These are phyloP conservation scores for Begonia fuchsioides DNA, from an alignment of 306 rosid genomes.

Conservation along the genomic window DNA sequence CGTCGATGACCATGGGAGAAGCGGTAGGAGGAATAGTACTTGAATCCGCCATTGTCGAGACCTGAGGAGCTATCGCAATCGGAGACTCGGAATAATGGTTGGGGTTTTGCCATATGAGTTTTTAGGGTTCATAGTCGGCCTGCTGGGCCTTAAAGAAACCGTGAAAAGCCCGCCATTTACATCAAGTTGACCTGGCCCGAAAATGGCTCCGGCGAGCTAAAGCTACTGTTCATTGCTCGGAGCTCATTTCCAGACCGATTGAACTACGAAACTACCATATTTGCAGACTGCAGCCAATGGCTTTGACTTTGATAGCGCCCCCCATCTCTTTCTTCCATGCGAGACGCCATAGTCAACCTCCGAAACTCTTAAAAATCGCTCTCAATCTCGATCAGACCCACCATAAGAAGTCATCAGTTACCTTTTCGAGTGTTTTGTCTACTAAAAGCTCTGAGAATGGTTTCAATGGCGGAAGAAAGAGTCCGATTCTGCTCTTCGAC, in stretches of 20 bases:
- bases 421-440: slow-evolving; percentile 8
- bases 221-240: no score
- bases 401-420: neutral
- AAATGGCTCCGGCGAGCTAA: no score
- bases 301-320: slow-evolving; percentile 4
- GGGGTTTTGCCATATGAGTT: no score
- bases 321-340: neutral
- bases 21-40: slow-evolving; percentile 1
- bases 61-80: no score
- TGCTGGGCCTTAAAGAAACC: no score
- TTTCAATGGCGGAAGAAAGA: slow-evolving; percentile 18
- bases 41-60: no score
- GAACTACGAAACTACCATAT: no score
- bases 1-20: slow-evolving; percentile 9
- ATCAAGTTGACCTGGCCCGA: no score
- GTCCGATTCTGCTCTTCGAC: slow-evolving; percentile 78
- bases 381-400: slow-evolving; percentile 6
- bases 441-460: slow-evolving; percentile 1
- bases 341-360: neutral
- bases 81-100: no score
- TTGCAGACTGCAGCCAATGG: neutral
- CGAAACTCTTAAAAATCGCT: neutral
- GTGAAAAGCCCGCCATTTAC: no score
- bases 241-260: no score
- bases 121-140: no score